phyloP scores from a whole-genome alignment of 306 rosid species.

The Oxytropis ochrocephala region DNA sequence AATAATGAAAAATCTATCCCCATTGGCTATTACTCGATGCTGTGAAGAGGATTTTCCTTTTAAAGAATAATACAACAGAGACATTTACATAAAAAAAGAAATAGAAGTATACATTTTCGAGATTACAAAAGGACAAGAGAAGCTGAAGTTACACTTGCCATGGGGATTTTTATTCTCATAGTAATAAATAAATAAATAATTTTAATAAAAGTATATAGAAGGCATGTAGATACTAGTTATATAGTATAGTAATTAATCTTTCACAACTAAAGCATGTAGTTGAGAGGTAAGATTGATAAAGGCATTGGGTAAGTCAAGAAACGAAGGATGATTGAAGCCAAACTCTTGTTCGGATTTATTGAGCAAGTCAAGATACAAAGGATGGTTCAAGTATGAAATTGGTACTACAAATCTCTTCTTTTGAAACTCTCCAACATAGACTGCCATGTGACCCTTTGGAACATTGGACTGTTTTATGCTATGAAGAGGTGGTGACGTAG shows the following conservation, averaged over 20 bases:
- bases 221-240: too few species aligned
- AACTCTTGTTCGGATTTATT: slow-evolving; percentile 68
- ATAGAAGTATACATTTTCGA: not conserved
- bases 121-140: not conserved
- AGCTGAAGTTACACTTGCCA: not conserved
- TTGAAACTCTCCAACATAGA: slow-evolving; percentile 63
- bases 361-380: slow-evolving; percentile 54
- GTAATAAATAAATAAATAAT: too few species aligned
- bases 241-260: not conserved
- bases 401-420: slow-evolving; percentile 69
- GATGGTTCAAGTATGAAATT: slow-evolving; percentile 60
- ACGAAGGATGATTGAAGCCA: slow-evolving; percentile 70
- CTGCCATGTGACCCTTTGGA: slow-evolving; percentile 75
- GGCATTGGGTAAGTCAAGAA: too few species aligned
- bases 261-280: slow-evolving; percentile 25
- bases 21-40: too few species aligned
- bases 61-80: too few species aligned
- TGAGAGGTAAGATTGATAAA: slow-evolving; percentile 62
- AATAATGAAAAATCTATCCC: too few species aligned
- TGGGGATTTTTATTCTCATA: too few species aligned
- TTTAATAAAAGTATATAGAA: too few species aligned
- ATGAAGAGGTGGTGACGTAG: slow-evolving; percentile 18
- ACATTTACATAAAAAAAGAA: too few species aligned
- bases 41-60: too few species aligned
- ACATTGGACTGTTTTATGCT: slow-evolving; percentile 36